Evolutionary conservation across 2,329 filamentous ascomycete genomes (phyloP).

Genomic region (Aspergillus brasiliensis): DNA sequence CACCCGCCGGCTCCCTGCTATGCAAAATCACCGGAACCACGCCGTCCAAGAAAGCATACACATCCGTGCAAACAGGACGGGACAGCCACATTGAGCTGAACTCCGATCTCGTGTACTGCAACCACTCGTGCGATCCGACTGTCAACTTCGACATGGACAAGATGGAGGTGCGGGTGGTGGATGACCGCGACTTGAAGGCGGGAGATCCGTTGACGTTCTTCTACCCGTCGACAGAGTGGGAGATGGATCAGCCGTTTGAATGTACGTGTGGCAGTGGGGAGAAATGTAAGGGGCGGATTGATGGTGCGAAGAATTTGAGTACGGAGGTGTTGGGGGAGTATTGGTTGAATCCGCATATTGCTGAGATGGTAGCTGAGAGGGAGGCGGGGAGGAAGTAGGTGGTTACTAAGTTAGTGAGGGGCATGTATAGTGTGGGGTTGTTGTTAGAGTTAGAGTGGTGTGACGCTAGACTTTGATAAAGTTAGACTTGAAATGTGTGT

Average conservation of each 20-base stretch:
- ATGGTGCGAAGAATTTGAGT: constrained; percentile 43
- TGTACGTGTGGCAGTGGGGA: constrained; percentile 45
- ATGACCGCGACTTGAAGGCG: constrained; percentile 39
- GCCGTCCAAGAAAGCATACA: constrained; percentile 50
- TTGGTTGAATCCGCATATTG: constrained; percentile 50
- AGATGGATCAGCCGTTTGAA: constrained; percentile 51
- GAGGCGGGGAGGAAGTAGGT: background rate
- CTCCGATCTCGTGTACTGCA: constrained; percentile 59
- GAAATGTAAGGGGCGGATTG: constrained; percentile 42
- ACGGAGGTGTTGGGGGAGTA: constrained; percentile 36
- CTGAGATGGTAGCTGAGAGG: constrained; percentile 28
- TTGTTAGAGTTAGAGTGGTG: background rate
- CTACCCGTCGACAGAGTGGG: constrained; percentile 54
- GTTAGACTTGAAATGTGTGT: background rate
- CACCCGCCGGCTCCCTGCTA: constrained; percentile 55
- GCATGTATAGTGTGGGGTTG: background rate
- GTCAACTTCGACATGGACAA: constrained; percentile 56
- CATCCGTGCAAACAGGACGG: constrained; percentile 54
- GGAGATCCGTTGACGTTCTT: constrained; percentile 52
- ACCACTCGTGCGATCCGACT: constrained; percentile 58
- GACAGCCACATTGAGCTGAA: constrained; percentile 59
- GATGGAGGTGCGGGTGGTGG: constrained; percentile 44
- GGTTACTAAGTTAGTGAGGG: background rate
- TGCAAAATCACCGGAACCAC: constrained; percentile 50
- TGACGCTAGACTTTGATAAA: background rate